A percentile compares a stretch with the other conserved stretches of the same genome.
Conservation (phyloP, 2,329 filamentous ascomycete genomes). For the Coniochaeta hoffmannii region DNA sequence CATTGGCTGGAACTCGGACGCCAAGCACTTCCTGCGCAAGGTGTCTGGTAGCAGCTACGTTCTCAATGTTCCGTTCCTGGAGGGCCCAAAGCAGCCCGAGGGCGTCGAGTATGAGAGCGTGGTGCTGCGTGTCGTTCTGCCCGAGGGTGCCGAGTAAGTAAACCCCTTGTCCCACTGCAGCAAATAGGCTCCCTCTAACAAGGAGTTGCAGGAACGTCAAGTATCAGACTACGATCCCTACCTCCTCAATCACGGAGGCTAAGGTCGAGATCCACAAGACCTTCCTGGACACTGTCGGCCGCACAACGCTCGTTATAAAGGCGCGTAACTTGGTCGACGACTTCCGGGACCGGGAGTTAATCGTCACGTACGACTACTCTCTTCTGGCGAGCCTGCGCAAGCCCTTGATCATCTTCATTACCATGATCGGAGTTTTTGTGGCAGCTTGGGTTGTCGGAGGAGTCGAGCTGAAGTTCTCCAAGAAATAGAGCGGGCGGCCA, state of each 20-base stretch:
- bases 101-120: slow-evolving; percentile 81
- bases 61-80: slow-evolving; percentile 85
- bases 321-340: slow-evolving; percentile 88
- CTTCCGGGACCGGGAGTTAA: slow-evolving; percentile 70
- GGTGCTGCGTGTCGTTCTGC: slow-evolving; percentile 74
- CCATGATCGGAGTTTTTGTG: slow-evolving; percentile 66
- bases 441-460: slow-evolving; percentile 68
- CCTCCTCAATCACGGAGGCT: slow-evolving; percentile 50
- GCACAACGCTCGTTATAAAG: slow-evolving; percentile 72
- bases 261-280: slow-evolving; percentile 65
- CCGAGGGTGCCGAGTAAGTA: slow-evolving; percentile 82
- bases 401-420: slow-evolving; percentile 72
- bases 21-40: slow-evolving; percentile 67
- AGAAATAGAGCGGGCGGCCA: slow-evolving; percentile 21
- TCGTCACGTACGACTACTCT: slow-evolving; percentile 85
- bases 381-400: slow-evolving; percentile 71
- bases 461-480: slow-evolving; percentile 71
- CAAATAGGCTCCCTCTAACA: slow-evolving; percentile 16
- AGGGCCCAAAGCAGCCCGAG: slow-evolving; percentile 80
- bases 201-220: slow-evolving; percentile 64
- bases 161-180: neutral
- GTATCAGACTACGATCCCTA: slow-evolving; percentile 66
- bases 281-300: slow-evolving; percentile 88
- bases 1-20: slow-evolving; percentile 88
- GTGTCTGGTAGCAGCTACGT: slow-evolving; percentile 64